phyloP scores from a whole-genome alignment of 176 grass and related monocot species.

The Panicum miliaceum region DNA sequence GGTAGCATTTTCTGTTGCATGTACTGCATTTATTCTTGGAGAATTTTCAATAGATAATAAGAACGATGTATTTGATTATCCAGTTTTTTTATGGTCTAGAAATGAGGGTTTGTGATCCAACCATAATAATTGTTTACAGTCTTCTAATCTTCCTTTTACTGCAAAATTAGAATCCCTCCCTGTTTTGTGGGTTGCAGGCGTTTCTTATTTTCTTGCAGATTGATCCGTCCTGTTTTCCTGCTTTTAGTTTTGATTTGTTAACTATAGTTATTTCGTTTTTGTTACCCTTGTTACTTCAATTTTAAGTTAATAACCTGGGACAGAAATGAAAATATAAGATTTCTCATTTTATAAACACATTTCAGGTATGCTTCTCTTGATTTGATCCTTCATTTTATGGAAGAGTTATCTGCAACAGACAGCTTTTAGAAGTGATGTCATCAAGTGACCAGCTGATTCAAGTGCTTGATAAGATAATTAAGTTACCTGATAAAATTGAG shows the following conservation, averaged over 20 bases:
- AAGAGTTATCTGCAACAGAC: slow-evolving; percentile 76
- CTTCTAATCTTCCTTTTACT: background rate
- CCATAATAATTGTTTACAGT: slow-evolving; percentile 18
- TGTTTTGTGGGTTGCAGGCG: slow-evolving; percentile 30
- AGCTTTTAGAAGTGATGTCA: slow-evolving; percentile 62
- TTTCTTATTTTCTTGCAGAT: slow-evolving; percentile 34
- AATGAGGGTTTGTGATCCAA: slow-evolving; percentile 7
- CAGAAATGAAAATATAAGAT: slow-evolving; percentile 5
- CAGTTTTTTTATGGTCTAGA: slow-evolving; percentile 11
- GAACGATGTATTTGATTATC: background rate
- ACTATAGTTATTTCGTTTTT: background rate
- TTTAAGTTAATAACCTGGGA: slow-evolving; percentile 26
- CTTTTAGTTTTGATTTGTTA: slow-evolving; percentile 17
- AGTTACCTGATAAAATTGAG: slow-evolving; percentile 93
- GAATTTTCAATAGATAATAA: background rate
- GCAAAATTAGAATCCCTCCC: slow-evolving; percentile 17
- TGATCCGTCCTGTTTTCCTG: slow-evolving; percentile 23
- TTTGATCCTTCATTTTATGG: slow-evolving; percentile 73
- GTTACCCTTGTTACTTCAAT: background rate
- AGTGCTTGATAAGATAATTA: slow-evolving; percentile 66
- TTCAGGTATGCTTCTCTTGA: slow-evolving; percentile 64
- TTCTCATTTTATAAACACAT: slow-evolving; percentile 36
- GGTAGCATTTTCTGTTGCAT: slow-evolving; percentile 2
- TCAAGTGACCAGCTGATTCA: slow-evolving; percentile 64
- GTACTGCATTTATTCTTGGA: slow-evolving; percentile 29